Evolutionary conservation across 2,329 filamentous ascomycete genomes (phyloP), one percentile per base, ranked within the genome.

Genomic region (Pseudocercospora fuligena): DNA sequence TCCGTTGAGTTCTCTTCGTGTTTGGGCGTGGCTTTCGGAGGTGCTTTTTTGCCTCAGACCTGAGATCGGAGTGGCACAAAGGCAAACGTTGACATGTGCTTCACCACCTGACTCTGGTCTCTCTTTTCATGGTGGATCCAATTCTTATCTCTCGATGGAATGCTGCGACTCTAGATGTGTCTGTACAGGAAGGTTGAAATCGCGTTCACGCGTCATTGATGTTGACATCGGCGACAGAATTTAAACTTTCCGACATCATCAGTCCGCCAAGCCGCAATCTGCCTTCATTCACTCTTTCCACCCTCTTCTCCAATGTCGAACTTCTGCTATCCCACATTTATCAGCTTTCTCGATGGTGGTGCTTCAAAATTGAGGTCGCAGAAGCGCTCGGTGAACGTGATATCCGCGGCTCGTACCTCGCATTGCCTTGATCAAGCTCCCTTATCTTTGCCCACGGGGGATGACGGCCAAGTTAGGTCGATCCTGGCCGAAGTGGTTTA

Each of bases 401-500:
- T 43, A 19, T 43, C 40, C 40, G 16, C 16, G 16, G 40, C n/a
- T 19, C 40, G 40, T 43, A 9, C 40, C 16, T 43, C 16, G 40
- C 40, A 43, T 43, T 43, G 40, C 14, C 40, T 43, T n/a, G 5
- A 43, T 43, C 16, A n/a, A 43, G 40, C 40, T 51, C 47, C 19
- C 47, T 51, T 51, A 51, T 51, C 47, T 51, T 51, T 51, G 47
- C 47, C 47, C 47, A 51, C 47, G 47, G 47, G 47, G 47, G 19
- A 51, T 51, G 27, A 19, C 51, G 51, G 51, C 51, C 51, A 56
- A 56, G 51, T 56, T 56, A 31, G 51, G 51, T 29, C 51, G 51
- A 56, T 56, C 51, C 27, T 56, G 51, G 51, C 51, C 51, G 51
- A 56, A 56, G 51, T 31, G 51, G 51, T 27, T 56, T 29, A 56